Evolutionary conservation across 106 monocot species (phyloP).

Genomic region (Xerophyta viscosa): DNA sequence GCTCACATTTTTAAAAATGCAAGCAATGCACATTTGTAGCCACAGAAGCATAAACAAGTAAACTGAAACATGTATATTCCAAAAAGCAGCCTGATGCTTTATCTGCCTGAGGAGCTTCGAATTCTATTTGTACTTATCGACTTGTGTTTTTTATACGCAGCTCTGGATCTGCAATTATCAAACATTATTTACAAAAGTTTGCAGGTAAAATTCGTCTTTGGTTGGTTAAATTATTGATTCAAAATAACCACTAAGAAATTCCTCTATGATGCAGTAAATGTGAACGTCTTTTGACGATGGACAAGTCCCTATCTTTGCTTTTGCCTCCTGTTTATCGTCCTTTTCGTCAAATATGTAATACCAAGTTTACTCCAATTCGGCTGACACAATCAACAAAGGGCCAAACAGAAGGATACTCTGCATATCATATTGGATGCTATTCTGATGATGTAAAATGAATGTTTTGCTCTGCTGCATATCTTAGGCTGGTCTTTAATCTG

Average conservation of each 20-base stretch:
- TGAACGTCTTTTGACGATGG: slow-evolving; percentile 52
- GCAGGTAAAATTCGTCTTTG: slow-evolving; percentile 37
- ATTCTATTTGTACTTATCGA: neutral
- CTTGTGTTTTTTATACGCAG: slow-evolving; percentile 21
- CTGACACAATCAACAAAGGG: slow-evolving; percentile 18
- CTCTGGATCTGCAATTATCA: slow-evolving; percentile 76
- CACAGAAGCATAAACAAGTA: neutral
- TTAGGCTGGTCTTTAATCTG: neutral
- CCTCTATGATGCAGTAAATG: slow-evolving; percentile 62
- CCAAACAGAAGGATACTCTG: slow-evolving; percentile 20
- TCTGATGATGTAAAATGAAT: slow-evolving; percentile 24
- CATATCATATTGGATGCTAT: slow-evolving; percentile 80
- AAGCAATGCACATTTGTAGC: neutral
- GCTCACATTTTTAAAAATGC: no score
- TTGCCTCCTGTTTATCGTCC: slow-evolving; percentile 73
- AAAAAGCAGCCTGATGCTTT: neutral
- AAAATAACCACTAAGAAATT: neutral
- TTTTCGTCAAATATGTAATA: slow-evolving; percentile 17
- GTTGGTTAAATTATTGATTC: neutral
- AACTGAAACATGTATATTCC: neutral
- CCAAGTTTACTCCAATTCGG: no score
- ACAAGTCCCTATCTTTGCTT: slow-evolving; percentile 57
- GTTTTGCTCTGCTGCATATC: neutral
- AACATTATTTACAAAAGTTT: slow-evolving; percentile 59
- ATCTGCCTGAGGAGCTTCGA: neutral